phyloP scores from a whole-genome alignment of 2,329 filamentous ascomycete genomes.

The Fusarium sp. region DNA sequence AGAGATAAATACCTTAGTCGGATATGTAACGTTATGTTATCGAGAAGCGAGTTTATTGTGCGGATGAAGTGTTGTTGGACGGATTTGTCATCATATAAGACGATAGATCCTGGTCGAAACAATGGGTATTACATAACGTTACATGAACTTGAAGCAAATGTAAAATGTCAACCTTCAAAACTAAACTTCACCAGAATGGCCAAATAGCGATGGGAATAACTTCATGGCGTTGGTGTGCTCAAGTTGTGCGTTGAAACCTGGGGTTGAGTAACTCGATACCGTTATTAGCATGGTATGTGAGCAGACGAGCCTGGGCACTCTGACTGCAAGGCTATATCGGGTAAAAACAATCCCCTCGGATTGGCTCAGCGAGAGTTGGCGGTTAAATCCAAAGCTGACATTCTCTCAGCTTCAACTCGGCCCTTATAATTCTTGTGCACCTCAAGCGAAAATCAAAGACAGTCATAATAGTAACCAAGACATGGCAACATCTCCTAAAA shows the following conservation, averaged over 20 bases:
- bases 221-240: too few relatives aligned
- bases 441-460: not conserved
- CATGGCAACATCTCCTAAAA: not conserved
- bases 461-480: fast-evolving
- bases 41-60: not conserved
- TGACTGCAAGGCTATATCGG: not conserved
- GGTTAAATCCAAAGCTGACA: not conserved
- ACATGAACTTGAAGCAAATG: not conserved
- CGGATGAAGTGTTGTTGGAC: not conserved
- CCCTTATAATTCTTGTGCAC: fast-evolving
- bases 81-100: not conserved
- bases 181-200: fast-evolving
- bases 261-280: not conserved
- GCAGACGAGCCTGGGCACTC: not conserved
- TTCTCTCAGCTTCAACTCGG: not conserved
- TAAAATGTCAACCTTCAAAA: not conserved
- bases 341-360: not conserved
- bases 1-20: fast-evolving
- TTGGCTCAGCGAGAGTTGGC: not conserved
- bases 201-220: fast-evolving
- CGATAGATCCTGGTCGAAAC: not conserved
- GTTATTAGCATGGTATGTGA: too few relatives aligned
- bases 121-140: not conserved
- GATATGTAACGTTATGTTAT: not conserved
- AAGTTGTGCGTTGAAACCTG: not conserved